A percentile compares a stretch with the other conserved stretches of the same genome.
Conservation (phyloP, 257 asterid genomes). For the Orobanche coerulescens region DNA sequence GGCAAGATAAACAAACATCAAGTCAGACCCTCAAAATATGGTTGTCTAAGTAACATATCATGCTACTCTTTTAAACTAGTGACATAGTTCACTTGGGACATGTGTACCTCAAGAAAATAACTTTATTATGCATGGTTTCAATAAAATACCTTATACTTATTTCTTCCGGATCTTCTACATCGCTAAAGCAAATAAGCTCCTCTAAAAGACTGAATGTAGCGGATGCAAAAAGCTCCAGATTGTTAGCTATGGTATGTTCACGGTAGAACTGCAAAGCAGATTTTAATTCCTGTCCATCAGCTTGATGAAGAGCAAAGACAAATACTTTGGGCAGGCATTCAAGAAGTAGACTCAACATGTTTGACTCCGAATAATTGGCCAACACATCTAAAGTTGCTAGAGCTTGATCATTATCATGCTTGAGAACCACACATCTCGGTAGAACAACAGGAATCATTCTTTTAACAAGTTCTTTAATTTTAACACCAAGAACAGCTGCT, state of each 20-base stretch:
- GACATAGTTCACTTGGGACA: conserved; percentile 4
- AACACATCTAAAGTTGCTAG: conserved; percentile 50
- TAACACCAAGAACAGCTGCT: conserved; percentile 66
- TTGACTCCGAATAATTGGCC: conserved; percentile 59
- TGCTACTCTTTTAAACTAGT: conserved; percentile 6
- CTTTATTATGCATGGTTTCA: conserved; percentile 7
- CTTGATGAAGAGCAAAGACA: conserved; percentile 86
- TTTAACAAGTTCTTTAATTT: conserved; percentile 69
- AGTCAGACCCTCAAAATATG: conserved; percentile 19
- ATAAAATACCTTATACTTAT: conserved; percentile 52
- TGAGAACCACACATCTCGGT: conserved; percentile 75
- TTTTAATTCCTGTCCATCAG: conserved; percentile 52
- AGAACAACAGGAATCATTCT: conserved; percentile 87
- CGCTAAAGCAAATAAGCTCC: conserved; percentile 82
- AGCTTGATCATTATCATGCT: conserved; percentile 54
- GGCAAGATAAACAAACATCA: conserved; percentile 10
- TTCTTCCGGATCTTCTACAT: conserved; percentile 61
- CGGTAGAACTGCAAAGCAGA: conserved; percentile 71
- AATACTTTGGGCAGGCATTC: conserved; percentile 82
- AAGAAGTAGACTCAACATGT: conserved; percentile 64
- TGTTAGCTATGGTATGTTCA: conserved; percentile 56
- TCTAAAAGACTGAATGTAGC: conserved; percentile 74
- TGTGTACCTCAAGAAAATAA: neutral
- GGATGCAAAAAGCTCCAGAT: conserved; percentile 73
- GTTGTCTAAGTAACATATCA: neutral